Evolutionary conservation across 2,329 filamentous ascomycete species (phyloP).

Genomic region (Epichloe amarillans): DNA sequence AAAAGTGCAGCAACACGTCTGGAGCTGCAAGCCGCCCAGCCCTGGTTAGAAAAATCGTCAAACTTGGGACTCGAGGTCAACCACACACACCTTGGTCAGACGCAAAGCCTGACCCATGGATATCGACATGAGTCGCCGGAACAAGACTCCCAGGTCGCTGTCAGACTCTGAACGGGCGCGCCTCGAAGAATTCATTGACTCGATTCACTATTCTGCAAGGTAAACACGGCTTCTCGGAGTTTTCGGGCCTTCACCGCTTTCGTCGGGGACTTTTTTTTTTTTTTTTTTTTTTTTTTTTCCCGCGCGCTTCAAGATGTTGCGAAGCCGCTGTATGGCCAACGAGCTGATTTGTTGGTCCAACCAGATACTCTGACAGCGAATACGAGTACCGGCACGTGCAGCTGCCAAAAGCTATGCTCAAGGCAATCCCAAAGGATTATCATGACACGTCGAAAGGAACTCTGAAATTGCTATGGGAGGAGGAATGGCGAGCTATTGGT

Average conservation of each 20-base stretch:
- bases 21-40: slow-evolving; percentile 1
- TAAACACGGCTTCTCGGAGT: slow-evolving; percentile 22
- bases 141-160: slow-evolving; percentile 70
- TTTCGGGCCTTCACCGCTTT: neutral
- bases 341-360: neutral
- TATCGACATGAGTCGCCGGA: slow-evolving; percentile 75
- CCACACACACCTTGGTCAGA: slow-evolving; percentile 5
- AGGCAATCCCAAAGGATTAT: slow-evolving; percentile 89
- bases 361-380: slow-evolving; percentile 80
- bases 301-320: neutral
- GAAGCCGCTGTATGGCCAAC: slow-evolving; percentile 1
- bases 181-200: slow-evolving; percentile 82
- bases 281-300: no score
- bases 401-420: slow-evolving; percentile 95
- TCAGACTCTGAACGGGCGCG: slow-evolving; percentile 69
- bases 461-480: slow-evolving; percentile 92
- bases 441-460: slow-evolving; percentile 83
- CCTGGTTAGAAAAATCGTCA: neutral
- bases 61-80: neutral
- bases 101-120: slow-evolving; percentile 19
- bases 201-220: slow-evolving; percentile 91
- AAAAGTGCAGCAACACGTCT: neutral
- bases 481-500: slow-evolving; percentile 92
- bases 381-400: slow-evolving; percentile 98
- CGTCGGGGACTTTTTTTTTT: neutral